Conservation (phyloP, 2,329 filamentous ascomycete genomes). For the Myriosclerotinia curreyana region DNA sequence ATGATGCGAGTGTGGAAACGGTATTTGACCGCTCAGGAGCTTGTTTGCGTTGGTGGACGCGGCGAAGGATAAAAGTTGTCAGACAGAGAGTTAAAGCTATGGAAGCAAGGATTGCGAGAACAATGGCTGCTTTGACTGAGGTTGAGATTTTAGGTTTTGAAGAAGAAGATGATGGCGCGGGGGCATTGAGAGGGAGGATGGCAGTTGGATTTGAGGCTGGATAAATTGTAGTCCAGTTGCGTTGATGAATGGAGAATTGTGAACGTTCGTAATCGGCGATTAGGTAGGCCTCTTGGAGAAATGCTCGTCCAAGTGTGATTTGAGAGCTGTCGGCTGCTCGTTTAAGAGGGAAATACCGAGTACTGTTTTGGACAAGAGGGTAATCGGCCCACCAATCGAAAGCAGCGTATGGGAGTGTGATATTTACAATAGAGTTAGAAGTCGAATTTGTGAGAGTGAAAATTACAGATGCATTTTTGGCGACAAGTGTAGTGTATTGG, state of each 20-base stretch:
- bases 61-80: conserved; percentile 9
- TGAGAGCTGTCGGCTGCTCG: conserved; percentile 39
- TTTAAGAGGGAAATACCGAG: conserved; percentile 43
- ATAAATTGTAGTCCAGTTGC: conserved; percentile 29
- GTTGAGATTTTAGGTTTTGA: conserved; percentile 3
- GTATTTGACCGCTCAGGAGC: neutral
- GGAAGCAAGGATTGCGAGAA: conserved; percentile 15
- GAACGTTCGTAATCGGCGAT: conserved; percentile 44
- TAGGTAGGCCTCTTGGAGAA: conserved; percentile 43
- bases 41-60: neutral
- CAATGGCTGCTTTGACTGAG: conserved; percentile 4
- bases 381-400: conserved; percentile 42
- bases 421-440: conserved; percentile 35
- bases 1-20: conserved; percentile 7
- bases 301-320: conserved; percentile 42
- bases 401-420: conserved; percentile 42
- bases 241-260: conserved; percentile 42
- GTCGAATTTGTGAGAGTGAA: conserved; percentile 40
- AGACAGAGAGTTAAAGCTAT: conserved; percentile 18
- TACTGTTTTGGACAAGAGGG: conserved; percentile 36
- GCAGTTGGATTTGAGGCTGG: conserved; percentile 25
- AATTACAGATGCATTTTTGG: conserved; percentile 39
- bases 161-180: neutral
- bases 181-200: conserved; percentile 24
- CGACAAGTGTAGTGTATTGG: conserved; percentile 31